These are phyloP conservation scores for Rubia tinctorum DNA, from an alignment of 305 asterid genomes.

Conservation along the genomic window DNA sequence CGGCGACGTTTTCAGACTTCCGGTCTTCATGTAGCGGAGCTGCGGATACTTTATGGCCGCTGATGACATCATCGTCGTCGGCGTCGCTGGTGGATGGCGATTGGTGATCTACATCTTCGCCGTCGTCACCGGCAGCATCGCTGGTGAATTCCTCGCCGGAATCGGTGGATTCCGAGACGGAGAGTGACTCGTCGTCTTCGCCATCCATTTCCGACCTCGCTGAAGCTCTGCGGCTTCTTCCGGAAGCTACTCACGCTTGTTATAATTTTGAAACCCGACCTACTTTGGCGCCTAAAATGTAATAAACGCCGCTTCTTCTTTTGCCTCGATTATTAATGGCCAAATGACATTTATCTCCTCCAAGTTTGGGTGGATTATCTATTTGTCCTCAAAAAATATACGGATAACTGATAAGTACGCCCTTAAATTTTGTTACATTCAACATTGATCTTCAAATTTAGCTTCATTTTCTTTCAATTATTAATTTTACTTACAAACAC, in stretches of 20 bases:
- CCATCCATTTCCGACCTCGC: constrained; percentile 24
- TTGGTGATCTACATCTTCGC: constrained; percentile 31
- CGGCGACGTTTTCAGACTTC: constrained; percentile 68
- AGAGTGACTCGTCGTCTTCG: constrained; percentile 42
- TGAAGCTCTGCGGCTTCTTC: constrained; percentile 4
- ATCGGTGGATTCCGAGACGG: constrained; percentile 43
- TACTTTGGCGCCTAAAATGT: constrained; percentile 18
- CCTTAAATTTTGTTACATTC: neutral
- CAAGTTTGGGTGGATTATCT: neutral
- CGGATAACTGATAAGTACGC: neutral
- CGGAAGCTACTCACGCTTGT: constrained; percentile 9
- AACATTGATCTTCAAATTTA: no score
- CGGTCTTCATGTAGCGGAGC: constrained; percentile 34
- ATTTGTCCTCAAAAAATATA: neutral
- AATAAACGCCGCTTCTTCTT: neutral
- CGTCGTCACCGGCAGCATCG: constrained; percentile 19
- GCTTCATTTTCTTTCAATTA: neutral
- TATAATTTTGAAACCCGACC: neutral
- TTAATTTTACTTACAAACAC: no score
- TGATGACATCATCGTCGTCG: constrained; percentile 22
- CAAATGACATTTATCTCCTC: neutral
- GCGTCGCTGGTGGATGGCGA: constrained; percentile 40
- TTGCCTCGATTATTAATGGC: neutral
- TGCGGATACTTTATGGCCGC: constrained; percentile 31
- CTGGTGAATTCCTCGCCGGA: constrained; percentile 32